phyloP scores from a whole-genome alignment of 306 rosid species.

The Rosa persica region DNA sequence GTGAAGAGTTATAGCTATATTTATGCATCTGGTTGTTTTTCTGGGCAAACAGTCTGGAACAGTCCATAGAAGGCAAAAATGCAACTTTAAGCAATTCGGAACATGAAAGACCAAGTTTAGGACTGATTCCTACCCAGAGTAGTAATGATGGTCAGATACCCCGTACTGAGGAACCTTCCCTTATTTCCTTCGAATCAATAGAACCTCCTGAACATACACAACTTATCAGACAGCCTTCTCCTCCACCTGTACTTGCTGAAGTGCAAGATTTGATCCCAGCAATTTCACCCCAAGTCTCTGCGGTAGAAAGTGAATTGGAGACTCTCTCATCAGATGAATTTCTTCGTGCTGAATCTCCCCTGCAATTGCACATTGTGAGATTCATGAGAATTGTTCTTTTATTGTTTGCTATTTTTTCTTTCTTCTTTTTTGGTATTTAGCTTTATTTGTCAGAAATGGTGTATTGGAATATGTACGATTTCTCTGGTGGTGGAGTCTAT shows the following conservation, averaged over 20 bases:
- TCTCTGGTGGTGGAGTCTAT: slow-evolving; percentile 10
- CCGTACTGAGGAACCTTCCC: slow-evolving; percentile 54
- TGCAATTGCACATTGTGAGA: slow-evolving; percentile 88
- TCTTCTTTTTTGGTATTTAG: slow-evolving; percentile 2
- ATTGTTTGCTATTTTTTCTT: not conserved
- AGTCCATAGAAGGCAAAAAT: slow-evolving; percentile 42
- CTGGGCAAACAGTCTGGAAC: slow-evolving; percentile 53
- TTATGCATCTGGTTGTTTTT: slow-evolving; percentile 24
- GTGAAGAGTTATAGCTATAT: slow-evolving; percentile 2
- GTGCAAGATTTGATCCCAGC: slow-evolving; percentile 84
- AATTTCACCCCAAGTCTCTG: slow-evolving; percentile 51
- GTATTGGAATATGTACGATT: slow-evolving; percentile 7
- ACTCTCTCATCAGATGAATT: slow-evolving; percentile 46
- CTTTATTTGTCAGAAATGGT: slow-evolving; percentile 10
- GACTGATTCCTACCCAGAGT: slow-evolving; percentile 35
- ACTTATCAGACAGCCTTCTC: slow-evolving; percentile 84
- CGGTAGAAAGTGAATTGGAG: slow-evolving; percentile 45
- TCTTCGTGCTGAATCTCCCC: slow-evolving; percentile 64
- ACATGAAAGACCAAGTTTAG: slow-evolving; percentile 40
- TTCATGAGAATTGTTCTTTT: slow-evolving; percentile 12
- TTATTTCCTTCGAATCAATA: slow-evolving; percentile 73
- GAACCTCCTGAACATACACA: slow-evolving; percentile 51
- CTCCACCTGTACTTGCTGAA: slow-evolving; percentile 93
- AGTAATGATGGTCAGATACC: slow-evolving; percentile 38
- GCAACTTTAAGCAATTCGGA: slow-evolving; percentile 34